A percentile compares a stretch with the other conserved stretches of the same genome.
Conservation (phyloP, 2,329 filamentous ascomycete species). For the Grosmannia huntii region DNA sequence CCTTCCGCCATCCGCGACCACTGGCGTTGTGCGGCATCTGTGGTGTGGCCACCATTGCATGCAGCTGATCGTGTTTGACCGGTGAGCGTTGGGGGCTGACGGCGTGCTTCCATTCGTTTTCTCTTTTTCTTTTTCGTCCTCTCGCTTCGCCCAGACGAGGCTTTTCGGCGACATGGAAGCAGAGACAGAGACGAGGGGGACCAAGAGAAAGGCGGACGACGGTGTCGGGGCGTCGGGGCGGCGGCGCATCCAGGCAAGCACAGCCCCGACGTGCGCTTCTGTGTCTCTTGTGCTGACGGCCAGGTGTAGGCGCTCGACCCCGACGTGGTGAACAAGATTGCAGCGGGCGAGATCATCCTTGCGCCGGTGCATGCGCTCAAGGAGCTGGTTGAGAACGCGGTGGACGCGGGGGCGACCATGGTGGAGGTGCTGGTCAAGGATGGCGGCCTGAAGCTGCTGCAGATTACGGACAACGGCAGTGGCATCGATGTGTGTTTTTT, state of each 20-base stretch:
- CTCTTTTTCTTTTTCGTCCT: too few species aligned
- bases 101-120: too few species aligned
- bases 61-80: too few species aligned
- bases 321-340: constrained; percentile 96
- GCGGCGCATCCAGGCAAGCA: constrained; percentile 6
- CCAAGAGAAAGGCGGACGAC: constrained; percentile 15
- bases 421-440: constrained; percentile 90
- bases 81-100: too few species aligned
- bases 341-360: constrained; percentile 95
- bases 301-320: constrained; percentile 60
- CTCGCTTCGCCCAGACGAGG: too few species aligned
- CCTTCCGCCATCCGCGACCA: too few species aligned
- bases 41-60: too few species aligned
- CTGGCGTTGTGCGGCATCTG: too few species aligned
- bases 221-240: background rate
- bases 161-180: background rate
- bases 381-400: constrained; percentile 91
- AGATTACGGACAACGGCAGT: constrained; percentile 94
- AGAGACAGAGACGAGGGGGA: constrained; percentile 15
- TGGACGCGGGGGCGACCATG: constrained; percentile 89
- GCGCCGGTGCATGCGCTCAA: constrained; percentile 93
- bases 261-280: background rate
- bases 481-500: constrained; percentile 61
- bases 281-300: background rate
- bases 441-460: constrained; percentile 83